phyloP scores from a whole-genome alignment of 2,329 filamentous ascomycete genomes.

The Diplocarpon mali region DNA sequence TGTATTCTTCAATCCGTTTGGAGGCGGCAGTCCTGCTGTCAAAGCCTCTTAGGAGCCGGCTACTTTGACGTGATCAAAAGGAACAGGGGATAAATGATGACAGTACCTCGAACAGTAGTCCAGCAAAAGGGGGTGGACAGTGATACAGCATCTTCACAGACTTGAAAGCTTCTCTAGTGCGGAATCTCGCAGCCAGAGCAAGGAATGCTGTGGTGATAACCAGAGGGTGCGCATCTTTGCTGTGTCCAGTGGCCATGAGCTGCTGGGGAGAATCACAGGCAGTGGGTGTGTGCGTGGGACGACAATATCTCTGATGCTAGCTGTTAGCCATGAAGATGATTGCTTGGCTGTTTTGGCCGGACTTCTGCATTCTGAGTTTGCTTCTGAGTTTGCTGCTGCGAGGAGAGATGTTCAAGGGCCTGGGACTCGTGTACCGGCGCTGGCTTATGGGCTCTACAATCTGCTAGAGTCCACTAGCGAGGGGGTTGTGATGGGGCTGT shows the following conservation, averaged over 20 bases:
- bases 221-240: slow-evolving; percentile 52
- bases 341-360: slow-evolving; percentile 64
- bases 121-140: slow-evolving; percentile 83
- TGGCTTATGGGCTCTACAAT: slow-evolving; percentile 60
- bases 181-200: slow-evolving; percentile 54
- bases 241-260: slow-evolving; percentile 65
- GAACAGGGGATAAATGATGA: slow-evolving; percentile 79
- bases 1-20: slow-evolving; percentile 81
- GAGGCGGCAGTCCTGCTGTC: slow-evolving; percentile 77
- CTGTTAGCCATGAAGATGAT: slow-evolving; percentile 49
- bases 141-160: slow-evolving; percentile 40
- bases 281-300: slow-evolving; percentile 82
- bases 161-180: slow-evolving; percentile 48
- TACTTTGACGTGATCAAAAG: slow-evolving; percentile 88
- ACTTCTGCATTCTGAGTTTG: slow-evolving; percentile 67
- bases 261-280: slow-evolving; percentile 62
- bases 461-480: slow-evolving; percentile 37
- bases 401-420: slow-evolving; percentile 60
- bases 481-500: slow-evolving; percentile 42
- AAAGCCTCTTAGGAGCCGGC: slow-evolving; percentile 59
- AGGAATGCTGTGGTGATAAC: slow-evolving; percentile 72
- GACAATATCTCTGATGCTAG: slow-evolving; percentile 63
- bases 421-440: slow-evolving; percentile 75
- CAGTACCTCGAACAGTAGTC: slow-evolving; percentile 48
- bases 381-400: slow-evolving; percentile 52